phyloP scores from a whole-genome alignment of 768 basidiomycete genomes.

The Lentinula sp. region DNA sequence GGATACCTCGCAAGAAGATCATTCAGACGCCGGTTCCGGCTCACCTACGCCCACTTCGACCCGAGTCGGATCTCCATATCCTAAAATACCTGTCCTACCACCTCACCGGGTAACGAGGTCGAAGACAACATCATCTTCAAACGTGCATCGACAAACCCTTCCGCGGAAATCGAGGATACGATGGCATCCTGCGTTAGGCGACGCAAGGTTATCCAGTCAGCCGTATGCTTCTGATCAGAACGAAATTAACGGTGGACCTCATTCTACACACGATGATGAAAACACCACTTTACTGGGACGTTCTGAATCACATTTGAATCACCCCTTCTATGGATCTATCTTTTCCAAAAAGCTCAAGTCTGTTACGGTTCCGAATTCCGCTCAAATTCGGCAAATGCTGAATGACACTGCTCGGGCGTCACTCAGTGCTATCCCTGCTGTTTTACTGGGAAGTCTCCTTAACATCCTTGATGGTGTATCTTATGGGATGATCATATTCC shows the following conservation, averaged over 20 bases:
- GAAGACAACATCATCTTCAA: not conserved
- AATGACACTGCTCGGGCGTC: conserved; percentile 22
- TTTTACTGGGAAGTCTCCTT: conserved; percentile 75
- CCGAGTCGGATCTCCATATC: not conserved
- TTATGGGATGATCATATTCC: conserved; percentile 97
- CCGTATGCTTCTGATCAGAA: not conserved
- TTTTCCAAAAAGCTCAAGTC: conserved; percentile 7
- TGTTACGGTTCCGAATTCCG: not conserved
- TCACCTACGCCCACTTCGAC: conserved; percentile 5
- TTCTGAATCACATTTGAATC: not conserved
- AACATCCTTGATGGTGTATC: conserved; percentile 94
- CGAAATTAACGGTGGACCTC: not conserved
- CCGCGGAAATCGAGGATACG: not conserved
- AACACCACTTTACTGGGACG: not conserved
- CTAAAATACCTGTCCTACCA: not conserved
- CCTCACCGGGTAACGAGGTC: not conserved
- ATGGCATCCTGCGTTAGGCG: conserved; percentile 4
- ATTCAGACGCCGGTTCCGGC: conserved; percentile 16
- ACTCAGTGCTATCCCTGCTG: conserved; percentile 65
- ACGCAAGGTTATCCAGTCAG: not conserved
- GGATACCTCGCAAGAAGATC: conserved; percentile 12
- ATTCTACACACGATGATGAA: not conserved
- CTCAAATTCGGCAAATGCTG: conserved; percentile 7
- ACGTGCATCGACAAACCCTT: not conserved
- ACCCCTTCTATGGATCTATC: not conserved